These are phyloP conservation scores for Talaromyces islandicus DNA, from an alignment of 2,329 filamentous ascomycete genomes.

Conservation along the genomic window DNA sequence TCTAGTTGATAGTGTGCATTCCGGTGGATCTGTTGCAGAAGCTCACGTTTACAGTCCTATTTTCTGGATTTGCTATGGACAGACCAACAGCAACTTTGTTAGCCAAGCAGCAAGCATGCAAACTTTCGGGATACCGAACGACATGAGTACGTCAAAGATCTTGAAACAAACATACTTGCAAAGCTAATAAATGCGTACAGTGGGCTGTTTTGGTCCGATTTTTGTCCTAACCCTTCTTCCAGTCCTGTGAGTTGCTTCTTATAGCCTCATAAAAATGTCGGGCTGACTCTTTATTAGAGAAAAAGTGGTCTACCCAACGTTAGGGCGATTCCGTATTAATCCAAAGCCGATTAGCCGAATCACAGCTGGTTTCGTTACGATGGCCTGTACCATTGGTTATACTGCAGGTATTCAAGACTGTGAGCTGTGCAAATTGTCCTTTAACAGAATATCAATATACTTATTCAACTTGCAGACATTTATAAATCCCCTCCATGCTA, in stretches of 20 bases:
- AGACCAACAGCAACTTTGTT: conserved; percentile 8
- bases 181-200: not conserved
- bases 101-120: conserved; percentile 25
- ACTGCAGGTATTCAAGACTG: conserved; percentile 2
- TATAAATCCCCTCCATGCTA: conserved; percentile 4
- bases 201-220: conserved; percentile 1
- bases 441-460: not conserved
- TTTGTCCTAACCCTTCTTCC: conserved; percentile 1
- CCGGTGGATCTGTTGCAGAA: not conserved
- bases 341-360: conserved; percentile 1
- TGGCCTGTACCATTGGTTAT: conserved; percentile 4
- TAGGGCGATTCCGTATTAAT: not conserved
- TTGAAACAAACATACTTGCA: not conserved
- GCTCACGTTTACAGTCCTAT: conserved; percentile 48
- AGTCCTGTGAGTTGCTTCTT: not conserved
- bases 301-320: not conserved
- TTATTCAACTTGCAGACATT: not conserved
- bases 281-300: not conserved
- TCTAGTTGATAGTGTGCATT: not conserved
- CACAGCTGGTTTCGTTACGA: not conserved
- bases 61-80: conserved; percentile 45
- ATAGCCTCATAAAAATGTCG: not conserved
- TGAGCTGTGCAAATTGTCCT: not conserved
- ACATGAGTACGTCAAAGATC: not conserved
- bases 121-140: conserved; percentile 1